phyloP scores from a whole-genome alignment of 352 stramenopile species.

The Saprolegnia parasitica region DNA sequence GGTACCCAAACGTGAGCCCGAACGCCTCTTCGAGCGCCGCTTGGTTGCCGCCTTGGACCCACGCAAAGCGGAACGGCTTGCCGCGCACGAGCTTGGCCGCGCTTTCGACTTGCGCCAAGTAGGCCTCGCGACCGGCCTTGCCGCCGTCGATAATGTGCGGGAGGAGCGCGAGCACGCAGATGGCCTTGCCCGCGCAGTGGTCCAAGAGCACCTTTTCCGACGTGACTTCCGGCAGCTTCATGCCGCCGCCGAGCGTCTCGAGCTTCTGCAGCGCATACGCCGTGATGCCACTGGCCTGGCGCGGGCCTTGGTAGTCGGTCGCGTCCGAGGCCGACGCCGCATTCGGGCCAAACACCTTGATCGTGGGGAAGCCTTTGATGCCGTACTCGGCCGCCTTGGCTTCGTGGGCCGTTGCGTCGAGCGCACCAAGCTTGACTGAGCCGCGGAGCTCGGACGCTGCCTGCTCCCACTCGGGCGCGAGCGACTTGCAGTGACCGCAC shows the following conservation, averaged over 20 bases:
- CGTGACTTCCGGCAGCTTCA: conserved; percentile 78
- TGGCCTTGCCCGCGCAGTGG: conserved; percentile 82
- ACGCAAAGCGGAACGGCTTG: conserved; percentile 89
- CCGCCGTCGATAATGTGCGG: conserved; percentile 87
- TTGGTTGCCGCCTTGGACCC: conserved; percentile 88
- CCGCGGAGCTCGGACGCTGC: conserved; percentile 83
- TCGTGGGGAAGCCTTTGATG: conserved; percentile 92
- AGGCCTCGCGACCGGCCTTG: conserved; percentile 75
- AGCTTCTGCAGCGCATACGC: conserved; percentile 66
- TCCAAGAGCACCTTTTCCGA: conserved; percentile 62
- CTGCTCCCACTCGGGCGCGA: conserved; percentile 90
- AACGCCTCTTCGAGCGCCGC: conserved; percentile 75
- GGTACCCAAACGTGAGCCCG: conserved; percentile 88
- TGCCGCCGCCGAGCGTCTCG: conserved; percentile 60
- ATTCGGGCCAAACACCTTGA: conserved; percentile 90
- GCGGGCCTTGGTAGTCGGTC: conserved; percentile 83
- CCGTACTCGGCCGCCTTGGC: conserved; percentile 79
- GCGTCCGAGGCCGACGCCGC: conserved; percentile 52
- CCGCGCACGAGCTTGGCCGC: conserved; percentile 81
- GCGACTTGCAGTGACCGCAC: conserved; percentile 90
- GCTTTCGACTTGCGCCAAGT: conserved; percentile 75
- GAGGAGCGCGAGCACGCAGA: conserved; percentile 86
- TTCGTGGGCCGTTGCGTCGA: conserved; percentile 92
- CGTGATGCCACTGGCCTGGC: conserved; percentile 78
- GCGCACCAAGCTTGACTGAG: conserved; percentile 85